Percentiles rank a stretch among this genome's conserved stretches.
phyloP scores from a whole-genome alignment of 768 basidiomycete species.

The Boletus bicolor region DNA sequence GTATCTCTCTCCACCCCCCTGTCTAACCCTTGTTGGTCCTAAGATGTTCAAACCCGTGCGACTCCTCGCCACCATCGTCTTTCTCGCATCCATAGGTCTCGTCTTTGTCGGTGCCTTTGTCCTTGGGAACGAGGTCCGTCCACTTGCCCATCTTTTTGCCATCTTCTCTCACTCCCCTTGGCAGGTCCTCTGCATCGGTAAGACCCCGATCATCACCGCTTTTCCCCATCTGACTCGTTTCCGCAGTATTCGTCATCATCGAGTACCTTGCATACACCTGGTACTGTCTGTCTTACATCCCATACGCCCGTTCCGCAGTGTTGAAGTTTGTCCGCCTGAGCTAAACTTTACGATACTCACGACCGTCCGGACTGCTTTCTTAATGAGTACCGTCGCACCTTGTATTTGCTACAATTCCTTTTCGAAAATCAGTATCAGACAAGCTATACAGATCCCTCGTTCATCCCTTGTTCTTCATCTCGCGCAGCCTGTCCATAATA shows the following conservation, averaged over 20 bases:
- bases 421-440: neutral
- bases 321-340: slow-evolving; percentile 56
- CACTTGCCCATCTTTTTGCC: neutral
- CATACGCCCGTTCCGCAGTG: slow-evolving; percentile 79
- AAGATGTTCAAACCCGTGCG: slow-evolving; percentile 97
- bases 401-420: neutral
- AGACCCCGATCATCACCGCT: neutral
- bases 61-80: slow-evolving; percentile 72
- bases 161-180: neutral
- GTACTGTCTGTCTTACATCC: slow-evolving; percentile 87
- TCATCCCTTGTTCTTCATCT: slow-evolving; percentile 63
- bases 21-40: neutral
- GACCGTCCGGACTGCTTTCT: neutral
- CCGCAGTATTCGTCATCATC: slow-evolving; percentile 81
- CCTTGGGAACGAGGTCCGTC: slow-evolving; percentile 58
- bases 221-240: neutral
- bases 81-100: slow-evolving; percentile 75
- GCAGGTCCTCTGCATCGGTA: slow-evolving; percentile 69
- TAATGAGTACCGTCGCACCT: neutral
- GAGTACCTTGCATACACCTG: slow-evolving; percentile 91
- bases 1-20: neutral
- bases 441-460: too few relatives aligned
- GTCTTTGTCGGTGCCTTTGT: slow-evolving; percentile 88
- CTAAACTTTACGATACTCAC: slow-evolving; percentile 15
- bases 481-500: slow-evolving; percentile 73